These are phyloP conservation scores for Phaseolus lunatus DNA, from an alignment of 306 rosid genomes.

Conservation along the genomic window DNA sequence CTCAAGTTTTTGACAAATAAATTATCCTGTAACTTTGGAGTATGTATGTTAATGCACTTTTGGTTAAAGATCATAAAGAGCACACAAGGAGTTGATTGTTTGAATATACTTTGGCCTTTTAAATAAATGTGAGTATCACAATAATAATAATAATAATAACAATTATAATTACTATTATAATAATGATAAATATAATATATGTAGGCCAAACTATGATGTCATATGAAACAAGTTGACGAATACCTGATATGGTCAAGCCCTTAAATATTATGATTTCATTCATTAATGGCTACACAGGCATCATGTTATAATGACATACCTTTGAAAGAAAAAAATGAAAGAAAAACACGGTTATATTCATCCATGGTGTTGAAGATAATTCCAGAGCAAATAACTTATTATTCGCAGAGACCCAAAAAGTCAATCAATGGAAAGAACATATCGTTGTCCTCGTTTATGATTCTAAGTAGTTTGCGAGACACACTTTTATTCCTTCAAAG, in stretches of 20 bases:
- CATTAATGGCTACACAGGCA: slow-evolving; percentile 34
- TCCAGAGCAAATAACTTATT: slow-evolving; percentile 24
- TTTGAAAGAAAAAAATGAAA: slow-evolving; percentile 21
- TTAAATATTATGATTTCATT: slow-evolving; percentile 31
- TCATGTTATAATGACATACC: slow-evolving; percentile 14
- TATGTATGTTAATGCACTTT: too few species aligned
- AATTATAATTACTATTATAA: too few species aligned
- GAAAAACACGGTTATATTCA: not conserved
- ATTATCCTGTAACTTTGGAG: too few species aligned
- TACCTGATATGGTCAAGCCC: slow-evolving; percentile 30
- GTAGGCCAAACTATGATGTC: slow-evolving; percentile 32
- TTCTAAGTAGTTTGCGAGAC: slow-evolving; percentile 14
- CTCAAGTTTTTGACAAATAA: too few species aligned
- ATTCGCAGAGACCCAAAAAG: slow-evolving; percentile 6
- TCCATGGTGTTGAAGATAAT: slow-evolving; percentile 6
- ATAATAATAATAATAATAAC: too few species aligned
- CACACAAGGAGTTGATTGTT: too few species aligned
- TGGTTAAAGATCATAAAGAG: too few species aligned
- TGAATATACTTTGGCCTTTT: too few species aligned
- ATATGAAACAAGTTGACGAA: not conserved
- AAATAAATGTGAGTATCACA: too few species aligned
- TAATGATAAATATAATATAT: too few species aligned
- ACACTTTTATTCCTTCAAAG: slow-evolving; percentile 10
- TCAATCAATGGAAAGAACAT: slow-evolving; percentile 5
- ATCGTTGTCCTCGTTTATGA: slow-evolving; percentile 27